Conservation (phyloP, 345 rosid genomes). For the Raphanus raphanistrum region DNA sequence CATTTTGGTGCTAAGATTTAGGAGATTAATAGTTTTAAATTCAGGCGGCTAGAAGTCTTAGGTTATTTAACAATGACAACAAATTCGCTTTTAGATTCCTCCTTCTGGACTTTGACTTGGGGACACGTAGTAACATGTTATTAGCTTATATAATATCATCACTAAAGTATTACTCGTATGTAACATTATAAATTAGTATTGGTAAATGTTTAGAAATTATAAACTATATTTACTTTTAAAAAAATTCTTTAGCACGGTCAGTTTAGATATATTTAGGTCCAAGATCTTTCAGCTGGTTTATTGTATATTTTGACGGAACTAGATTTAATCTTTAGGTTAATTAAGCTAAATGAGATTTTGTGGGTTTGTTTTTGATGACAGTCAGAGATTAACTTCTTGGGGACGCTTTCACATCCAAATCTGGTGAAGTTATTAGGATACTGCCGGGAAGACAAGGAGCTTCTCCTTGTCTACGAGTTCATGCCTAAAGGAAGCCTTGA, state of each 20-base stretch:
- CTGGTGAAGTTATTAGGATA: conserved; percentile 74
- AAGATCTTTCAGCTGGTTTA: not conserved
- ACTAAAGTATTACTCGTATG: not conserved
- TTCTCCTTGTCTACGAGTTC: conserved; percentile 79
- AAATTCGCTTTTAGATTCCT: not conserved
- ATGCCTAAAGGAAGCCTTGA: conserved; percentile 81
- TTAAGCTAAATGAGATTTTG: conserved; percentile 3
- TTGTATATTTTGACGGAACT: not conserved
- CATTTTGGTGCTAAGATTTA: not conserved
- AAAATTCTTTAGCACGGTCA: not conserved
- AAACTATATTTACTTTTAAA: not conserved
- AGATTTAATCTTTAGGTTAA: not conserved
- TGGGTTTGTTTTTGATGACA: conserved; percentile 36
- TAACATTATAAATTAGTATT: not conserved
- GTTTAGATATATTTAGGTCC: not conserved
- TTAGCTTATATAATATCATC: not conserved
- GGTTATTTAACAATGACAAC: not conserved
- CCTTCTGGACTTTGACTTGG: not conserved
- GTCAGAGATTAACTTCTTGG: conserved; percentile 83
- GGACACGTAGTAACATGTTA: conserved; percentile 19
- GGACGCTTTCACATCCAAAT: conserved; percentile 77
- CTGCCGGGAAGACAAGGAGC: conserved; percentile 74
- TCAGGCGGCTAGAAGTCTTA: not conserved
- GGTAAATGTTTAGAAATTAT: not conserved
- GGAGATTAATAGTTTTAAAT: not conserved